phyloP scores from a whole-genome alignment of 352 stramenopile genomes.

The Poterioochromonas sp. region DNA sequence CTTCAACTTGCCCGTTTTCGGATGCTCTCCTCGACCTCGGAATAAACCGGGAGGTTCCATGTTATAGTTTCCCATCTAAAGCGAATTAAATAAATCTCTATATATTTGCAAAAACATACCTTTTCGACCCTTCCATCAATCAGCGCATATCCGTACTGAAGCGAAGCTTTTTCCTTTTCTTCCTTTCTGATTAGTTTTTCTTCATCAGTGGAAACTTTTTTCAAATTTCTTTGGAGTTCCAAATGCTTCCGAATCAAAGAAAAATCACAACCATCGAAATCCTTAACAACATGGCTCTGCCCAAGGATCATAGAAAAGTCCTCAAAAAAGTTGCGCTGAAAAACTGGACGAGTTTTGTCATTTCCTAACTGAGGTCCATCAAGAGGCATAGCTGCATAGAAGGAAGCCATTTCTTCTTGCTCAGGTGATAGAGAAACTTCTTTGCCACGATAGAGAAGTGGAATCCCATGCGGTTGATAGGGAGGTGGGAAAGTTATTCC shows the following conservation, averaged over 20 bases:
- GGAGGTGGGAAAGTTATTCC: conserved; percentile 90
- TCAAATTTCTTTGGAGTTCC: conserved; percentile 73
- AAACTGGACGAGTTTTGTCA: conserved; percentile 87
- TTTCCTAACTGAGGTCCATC: conserved; percentile 95
- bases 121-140: conserved; percentile 97
- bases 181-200: conserved; percentile 92
- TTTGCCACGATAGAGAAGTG: conserved; percentile 84
- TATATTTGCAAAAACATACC: conserved; percentile 39
- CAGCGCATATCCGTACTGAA: conserved; percentile 80
- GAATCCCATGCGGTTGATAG: conserved; percentile 89
- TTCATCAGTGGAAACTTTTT: conserved; percentile 72
- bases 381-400: conserved; percentile 72
- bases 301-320: conserved; percentile 55
- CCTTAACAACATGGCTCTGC: conserved; percentile 76
- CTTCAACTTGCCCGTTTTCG: conserved; percentile 98
- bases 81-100: not conserved
- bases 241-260: conserved; percentile 79
- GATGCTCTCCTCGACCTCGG: conserved; percentile 92
- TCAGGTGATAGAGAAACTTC: conserved; percentile 80
- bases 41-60: conserved; percentile 97
- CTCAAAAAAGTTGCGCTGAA: conserved; percentile 98
- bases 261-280: conserved; percentile 95
- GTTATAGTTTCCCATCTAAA: conserved; percentile 79
- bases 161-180: conserved; percentile 80
- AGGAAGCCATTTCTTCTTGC: conserved; percentile 83